Evolutionary conservation across 1,139 yeast genomes (phyloP), one percentile per base, ranked within the genome.

Genomic region (Candida albicans): DNA sequence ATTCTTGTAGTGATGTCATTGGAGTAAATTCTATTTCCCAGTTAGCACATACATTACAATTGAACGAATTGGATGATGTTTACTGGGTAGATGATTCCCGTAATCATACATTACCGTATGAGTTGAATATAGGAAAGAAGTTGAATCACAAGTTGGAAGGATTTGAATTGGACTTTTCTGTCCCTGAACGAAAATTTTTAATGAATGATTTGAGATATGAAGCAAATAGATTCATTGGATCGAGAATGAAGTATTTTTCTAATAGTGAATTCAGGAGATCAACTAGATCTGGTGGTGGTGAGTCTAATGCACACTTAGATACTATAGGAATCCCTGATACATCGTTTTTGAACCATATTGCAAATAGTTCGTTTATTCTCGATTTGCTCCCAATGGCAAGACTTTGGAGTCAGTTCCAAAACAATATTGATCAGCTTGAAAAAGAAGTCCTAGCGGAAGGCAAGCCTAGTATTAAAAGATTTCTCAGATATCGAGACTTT

Each of bases 1-100:
- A 62, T 5, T 78, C 84, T 0, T 39, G 52, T 6, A 53, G 70
- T 1, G 82, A 80, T 52, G 50, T 73, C 1, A 54, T 79, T 10
- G 55, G 57, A 2, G 47, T 54, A 1, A 51, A 57, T 35, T 54
- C 70, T 10, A 51, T 50, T n/a, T 76, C 85, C 0, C 58, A 58
- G 32, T 50, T 78, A 11, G 55, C 55, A 3, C 77, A 74, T 44
- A 70, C 67, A 1, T 44, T 48, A 3, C 62, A 65, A 26, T 49
- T 50, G 2, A 73, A 76, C 40, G 76, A 78, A 44, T 62, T 72
- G 31, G 54, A 71, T 1, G 73, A 60, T 54, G 55, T 59, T 38
- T 65, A 53, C 42, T 58, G 52, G 44, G 58, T 64, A 43, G 70
- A 62, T 45, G 70, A 55, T 25, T 55, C 59, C 13, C 50, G 39